These are phyloP conservation scores for Asterionellopsis glacialis DNA, from an alignment of 108 stramenopile genomes.

Conservation along the genomic window DNA sequence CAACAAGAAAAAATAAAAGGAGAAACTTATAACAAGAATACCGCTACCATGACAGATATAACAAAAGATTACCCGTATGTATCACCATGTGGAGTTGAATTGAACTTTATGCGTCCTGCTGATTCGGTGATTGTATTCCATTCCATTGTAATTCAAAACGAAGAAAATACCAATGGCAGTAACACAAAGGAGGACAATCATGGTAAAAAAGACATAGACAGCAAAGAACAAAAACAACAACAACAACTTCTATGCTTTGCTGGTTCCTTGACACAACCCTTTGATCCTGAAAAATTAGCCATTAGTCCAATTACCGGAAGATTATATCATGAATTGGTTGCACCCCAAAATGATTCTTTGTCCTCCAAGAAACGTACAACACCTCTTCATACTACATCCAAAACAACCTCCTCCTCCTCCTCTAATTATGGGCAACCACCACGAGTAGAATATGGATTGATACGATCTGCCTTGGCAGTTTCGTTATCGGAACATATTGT, in stretches of 20 bases:
- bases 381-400: background rate
- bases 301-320: slow-evolving; percentile 26
- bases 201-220: too few species aligned
- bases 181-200: too few species aligned
- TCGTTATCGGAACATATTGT: slow-evolving; percentile 30
- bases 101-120: slow-evolving; percentile 50
- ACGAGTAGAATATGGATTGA: slow-evolving; percentile 25
- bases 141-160: background rate
- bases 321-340: slow-evolving; percentile 26
- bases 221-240: too few species aligned
- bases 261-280: slow-evolving; percentile 23
- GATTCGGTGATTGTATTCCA: slow-evolving; percentile 51
- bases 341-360: background rate
- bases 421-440: background rate
- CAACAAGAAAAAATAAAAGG: slow-evolving; percentile 3
- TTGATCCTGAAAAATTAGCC: slow-evolving; percentile 19
- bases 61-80: slow-evolving; percentile 39
- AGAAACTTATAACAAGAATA: slow-evolving; percentile 9
- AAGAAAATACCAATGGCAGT: background rate
- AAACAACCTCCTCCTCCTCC: background rate
- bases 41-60: too few species aligned
- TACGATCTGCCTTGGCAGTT: slow-evolving; percentile 36
- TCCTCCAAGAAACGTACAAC: background rate
- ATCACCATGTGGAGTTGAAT: slow-evolving; percentile 36
- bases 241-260: slow-evolving; percentile 16